Evolutionary conservation across 2,329 filamentous ascomycete genomes (phyloP).

Genomic region (Venturia effusa): DNA sequence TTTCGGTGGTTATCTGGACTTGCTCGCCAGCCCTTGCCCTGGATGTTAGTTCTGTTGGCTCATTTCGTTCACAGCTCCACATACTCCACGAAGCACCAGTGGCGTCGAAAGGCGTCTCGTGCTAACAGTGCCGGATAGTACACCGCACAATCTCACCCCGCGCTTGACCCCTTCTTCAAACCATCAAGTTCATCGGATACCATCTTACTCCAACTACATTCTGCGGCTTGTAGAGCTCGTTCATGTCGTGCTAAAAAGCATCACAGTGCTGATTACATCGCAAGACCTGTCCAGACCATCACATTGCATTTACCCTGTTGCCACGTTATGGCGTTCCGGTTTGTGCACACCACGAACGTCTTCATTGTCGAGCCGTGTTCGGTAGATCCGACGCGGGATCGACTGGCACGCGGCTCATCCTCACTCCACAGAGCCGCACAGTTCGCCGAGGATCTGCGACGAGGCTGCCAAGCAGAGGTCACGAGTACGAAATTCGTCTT

Average conservation of each 20-base stretch:
- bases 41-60: neutral
- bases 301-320: neutral
- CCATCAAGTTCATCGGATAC: neutral
- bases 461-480: neutral
- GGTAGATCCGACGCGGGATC: neutral
- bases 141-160: neutral
- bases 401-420: neutral
- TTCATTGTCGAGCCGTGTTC: neutral
- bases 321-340: neutral
- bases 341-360: neutral
- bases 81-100: neutral
- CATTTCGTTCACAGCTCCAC: slow-evolving; percentile 1
- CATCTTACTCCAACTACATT: neutral
- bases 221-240: neutral
- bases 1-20: neutral
- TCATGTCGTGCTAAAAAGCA: neutral
- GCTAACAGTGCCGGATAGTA: neutral
- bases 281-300: neutral
- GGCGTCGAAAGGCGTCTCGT: neutral
- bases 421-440: neutral
- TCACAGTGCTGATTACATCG: neutral
- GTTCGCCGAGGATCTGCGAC: neutral
- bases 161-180: too few species aligned
- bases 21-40: neutral
- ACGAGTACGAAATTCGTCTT: neutral